Conservation (phyloP, 2,329 filamentous ascomycete species). For the Chalaropsis thielavioides region DNA sequence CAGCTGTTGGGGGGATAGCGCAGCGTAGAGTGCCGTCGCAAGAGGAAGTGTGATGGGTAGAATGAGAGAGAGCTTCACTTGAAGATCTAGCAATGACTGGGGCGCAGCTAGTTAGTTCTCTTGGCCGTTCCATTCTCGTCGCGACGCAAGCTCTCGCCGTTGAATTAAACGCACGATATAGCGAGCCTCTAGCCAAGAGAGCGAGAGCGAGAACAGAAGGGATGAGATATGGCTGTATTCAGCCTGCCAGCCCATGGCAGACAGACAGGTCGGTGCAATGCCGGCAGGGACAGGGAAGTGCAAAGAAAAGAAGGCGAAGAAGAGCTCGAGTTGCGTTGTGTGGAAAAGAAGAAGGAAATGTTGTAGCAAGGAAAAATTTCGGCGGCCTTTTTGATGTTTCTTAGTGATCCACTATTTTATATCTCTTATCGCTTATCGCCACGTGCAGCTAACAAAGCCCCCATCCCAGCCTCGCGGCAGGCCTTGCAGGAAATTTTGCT, state of each 20-base stretch:
- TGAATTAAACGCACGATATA: neutral
- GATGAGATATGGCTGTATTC: neutral
- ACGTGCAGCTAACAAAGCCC: neutral
- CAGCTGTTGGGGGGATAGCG: neutral
- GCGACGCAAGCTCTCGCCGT: neutral
- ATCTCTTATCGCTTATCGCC: neutral
- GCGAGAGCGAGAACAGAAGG: neutral
- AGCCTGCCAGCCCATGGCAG: neutral
- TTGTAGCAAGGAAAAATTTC: slow-evolving; percentile 10
- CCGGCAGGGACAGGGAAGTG: neutral
- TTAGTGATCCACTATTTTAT: neutral
- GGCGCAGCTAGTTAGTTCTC: neutral
- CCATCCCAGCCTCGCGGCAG: neutral
- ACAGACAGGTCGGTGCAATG: no score
- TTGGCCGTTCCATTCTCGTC: neutral
- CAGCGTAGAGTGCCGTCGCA: neutral
- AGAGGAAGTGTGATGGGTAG: neutral
- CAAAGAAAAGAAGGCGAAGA: neutral
- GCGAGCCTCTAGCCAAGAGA: neutral
- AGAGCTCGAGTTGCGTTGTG: neutral
- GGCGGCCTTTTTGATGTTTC: slow-evolving; percentile 1
- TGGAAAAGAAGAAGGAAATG: slow-evolving; percentile 10
- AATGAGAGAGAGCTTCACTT: neutral
- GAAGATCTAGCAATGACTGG: neutral
- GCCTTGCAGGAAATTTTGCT: neutral